Conservation (phyloP, 306 rosid species). For the Cucurbita ficifolia region DNA sequence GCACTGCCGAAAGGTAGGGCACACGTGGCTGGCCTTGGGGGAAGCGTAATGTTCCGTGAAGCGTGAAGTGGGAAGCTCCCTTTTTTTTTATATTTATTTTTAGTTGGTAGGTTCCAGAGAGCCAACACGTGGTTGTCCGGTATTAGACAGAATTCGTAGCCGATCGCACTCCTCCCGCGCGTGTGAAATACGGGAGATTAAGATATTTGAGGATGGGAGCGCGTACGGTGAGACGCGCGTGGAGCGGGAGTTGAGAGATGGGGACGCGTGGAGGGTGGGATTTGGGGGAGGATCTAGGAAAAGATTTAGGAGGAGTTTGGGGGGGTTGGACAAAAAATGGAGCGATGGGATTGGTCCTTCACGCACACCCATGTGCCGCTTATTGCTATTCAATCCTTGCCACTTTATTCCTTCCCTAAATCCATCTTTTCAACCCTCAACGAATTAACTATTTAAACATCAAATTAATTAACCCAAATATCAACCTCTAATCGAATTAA, state of each 20-base stretch:
- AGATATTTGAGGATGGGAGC: not conserved
- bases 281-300: slow-evolving; percentile 13
- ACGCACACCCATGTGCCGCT: slow-evolving; percentile 1
- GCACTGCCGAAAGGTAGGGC: slow-evolving; percentile 27
- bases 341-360: slow-evolving; percentile 6
- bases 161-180: not conserved
- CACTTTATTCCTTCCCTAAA: not conserved
- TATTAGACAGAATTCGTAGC: not conserved
- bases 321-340: not conserved
- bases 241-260: not conserved
- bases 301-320: slow-evolving; percentile 11
- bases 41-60: slow-evolving; percentile 10
- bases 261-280: slow-evolving; percentile 22
- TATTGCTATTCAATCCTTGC: not conserved
- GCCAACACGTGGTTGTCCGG: not conserved
- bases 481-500: no score
- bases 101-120: not conserved
- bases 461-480: no score
- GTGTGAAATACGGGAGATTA: not conserved
- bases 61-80: not conserved
- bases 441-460: no score
- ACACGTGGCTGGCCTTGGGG: slow-evolving; percentile 24
- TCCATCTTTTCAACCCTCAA: no score
- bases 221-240: not conserved
- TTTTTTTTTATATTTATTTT: not conserved